phyloP scores from a whole-genome alignment of 768 basidiomycete genomes.

The Piloderma croceum region DNA sequence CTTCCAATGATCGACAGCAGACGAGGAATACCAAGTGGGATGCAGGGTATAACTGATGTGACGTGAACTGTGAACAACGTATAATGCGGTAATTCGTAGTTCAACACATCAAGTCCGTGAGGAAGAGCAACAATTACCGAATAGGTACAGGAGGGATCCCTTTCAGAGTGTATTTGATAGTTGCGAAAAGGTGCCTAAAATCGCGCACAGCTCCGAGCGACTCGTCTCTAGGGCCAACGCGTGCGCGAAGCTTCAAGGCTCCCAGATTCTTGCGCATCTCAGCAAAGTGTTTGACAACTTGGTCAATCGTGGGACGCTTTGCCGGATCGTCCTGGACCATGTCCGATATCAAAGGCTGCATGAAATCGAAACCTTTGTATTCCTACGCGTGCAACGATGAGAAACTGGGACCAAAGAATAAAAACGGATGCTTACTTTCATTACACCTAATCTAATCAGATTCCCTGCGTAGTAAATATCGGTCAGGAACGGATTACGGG shows the following conservation, averaged over 20 bases:
- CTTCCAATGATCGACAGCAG: no score
- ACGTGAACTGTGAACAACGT: no score
- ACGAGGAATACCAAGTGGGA: no score
- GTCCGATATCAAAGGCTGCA: conserved; percentile 11
- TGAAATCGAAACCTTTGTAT: conserved; percentile 17
- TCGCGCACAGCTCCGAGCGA: conserved; percentile 34
- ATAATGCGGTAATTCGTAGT: no score
- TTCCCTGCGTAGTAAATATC: conserved; percentile 23
- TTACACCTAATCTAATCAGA: conserved; percentile 13
- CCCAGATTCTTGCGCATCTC: conserved; percentile 6
- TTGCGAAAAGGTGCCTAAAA: no score
- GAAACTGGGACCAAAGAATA: background rate
- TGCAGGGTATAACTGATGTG: no score
- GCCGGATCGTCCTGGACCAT: conserved; percentile 20
- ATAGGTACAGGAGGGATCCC: no score
- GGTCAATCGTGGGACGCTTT: conserved; percentile 19
- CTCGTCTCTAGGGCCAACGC: conserved; percentile 2
- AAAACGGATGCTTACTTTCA: conserved; percentile 8
- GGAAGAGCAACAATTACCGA: no score
- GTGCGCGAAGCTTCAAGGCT: conserved; percentile 7
- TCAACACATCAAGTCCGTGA: no score
- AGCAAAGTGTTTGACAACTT: conserved; percentile 16
- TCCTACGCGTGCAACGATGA: background rate
- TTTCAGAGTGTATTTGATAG: no score
- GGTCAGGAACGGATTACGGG: conserved; percentile 18